Evolutionary conservation across 2,329 filamentous ascomycete species (phyloP).

Genomic region (Fusarium pilosicola): DNA sequence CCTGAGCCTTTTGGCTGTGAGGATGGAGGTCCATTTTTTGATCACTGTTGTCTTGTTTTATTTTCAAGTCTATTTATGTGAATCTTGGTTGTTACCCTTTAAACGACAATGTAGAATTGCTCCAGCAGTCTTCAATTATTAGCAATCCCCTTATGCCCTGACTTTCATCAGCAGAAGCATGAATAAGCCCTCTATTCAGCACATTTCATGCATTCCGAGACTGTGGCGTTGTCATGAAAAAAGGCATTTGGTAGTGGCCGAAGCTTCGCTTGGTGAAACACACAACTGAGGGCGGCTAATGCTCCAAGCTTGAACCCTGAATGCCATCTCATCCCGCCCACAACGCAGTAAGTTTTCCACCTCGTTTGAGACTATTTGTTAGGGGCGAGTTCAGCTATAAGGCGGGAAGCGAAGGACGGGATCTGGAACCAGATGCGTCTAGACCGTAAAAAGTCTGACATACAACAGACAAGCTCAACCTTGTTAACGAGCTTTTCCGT

Average conservation of each 20-base stretch:
- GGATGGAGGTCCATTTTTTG: neutral
- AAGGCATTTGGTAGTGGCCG: conserved; percentile 1
- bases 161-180: neutral
- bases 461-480: conserved; percentile 11
- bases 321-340: neutral
- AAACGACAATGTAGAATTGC: neutral
- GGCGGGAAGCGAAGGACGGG: conserved; percentile 2
- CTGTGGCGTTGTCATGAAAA: conserved; percentile 22
- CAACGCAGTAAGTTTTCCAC: neutral
- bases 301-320: neutral
- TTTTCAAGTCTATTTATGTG: neutral
- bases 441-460: conserved; percentile 13
- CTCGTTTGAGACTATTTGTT: neutral
- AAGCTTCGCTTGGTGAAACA: conserved; percentile 33
- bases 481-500: neutral
- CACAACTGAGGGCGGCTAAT: conserved; percentile 18
- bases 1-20: neutral
- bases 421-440: conserved; percentile 9
- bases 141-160: neutral
- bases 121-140: neutral
- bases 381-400: conserved; percentile 19
- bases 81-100: neutral
- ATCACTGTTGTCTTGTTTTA: neutral
- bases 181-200: neutral
- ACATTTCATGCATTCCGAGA: conserved; percentile 8